Percentiles rank a stretch among this genome's conserved stretches.
Conservation (phyloP, 192 early-diverging fungal species). For the Ambispora gerdemannii region DNA sequence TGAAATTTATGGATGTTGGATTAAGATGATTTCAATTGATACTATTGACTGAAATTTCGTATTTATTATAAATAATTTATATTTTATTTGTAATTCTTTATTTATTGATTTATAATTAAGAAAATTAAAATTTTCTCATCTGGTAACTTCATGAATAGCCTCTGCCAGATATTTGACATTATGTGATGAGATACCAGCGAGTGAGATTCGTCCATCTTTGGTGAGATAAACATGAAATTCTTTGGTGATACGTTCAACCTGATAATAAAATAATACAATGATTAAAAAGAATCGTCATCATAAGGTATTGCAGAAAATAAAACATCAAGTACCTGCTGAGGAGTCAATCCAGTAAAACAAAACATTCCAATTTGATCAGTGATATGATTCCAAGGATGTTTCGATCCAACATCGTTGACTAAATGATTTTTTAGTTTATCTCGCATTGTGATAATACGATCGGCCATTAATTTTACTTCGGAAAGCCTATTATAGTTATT, state of each 20-base stretch:
- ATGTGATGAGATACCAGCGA: conserved; percentile 88
- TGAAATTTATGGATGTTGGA: no score
- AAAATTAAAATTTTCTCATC: conserved; percentile 47
- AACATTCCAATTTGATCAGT: conserved; percentile 99
- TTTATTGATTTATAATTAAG: no score
- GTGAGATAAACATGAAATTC: conserved; percentile 95
- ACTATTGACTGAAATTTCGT: no score
- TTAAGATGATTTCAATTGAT: no score
- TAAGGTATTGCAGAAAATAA: background rate
- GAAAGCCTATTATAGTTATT: conserved; percentile 36
- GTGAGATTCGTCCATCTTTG: conserved; percentile 91
- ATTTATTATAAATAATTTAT: no score
- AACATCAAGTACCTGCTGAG: conserved; percentile 60
- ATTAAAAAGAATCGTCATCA: background rate
- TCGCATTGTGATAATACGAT: conserved; percentile 95
- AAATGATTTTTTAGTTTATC: conserved; percentile 70
- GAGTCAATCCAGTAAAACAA: conserved; percentile 89
- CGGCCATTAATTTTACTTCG: conserved; percentile 96
- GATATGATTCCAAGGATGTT: conserved; percentile 85
- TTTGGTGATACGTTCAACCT: conserved; percentile 70
- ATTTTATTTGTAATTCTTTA: no score
- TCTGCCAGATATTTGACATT: conserved; percentile 97
- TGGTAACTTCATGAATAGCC: conserved; percentile 93
- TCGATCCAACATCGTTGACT: conserved; percentile 77
- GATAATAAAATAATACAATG: background rate